These are phyloP conservation scores for Gossypium arboreum DNA, from an alignment of 345 rosid genomes.

Conservation along the genomic window DNA sequence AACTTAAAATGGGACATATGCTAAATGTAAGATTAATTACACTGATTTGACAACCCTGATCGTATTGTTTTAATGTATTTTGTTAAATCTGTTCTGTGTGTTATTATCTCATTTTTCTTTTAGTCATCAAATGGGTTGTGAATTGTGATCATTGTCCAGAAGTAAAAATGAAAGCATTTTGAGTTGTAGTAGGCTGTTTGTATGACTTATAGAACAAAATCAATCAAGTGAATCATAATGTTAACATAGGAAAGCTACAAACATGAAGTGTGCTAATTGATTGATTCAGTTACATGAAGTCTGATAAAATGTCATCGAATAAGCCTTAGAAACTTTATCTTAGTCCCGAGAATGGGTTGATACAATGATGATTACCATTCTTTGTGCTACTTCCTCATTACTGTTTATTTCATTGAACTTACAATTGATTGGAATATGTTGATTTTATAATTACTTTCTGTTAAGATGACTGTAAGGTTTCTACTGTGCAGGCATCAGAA, in stretches of 20 bases:
- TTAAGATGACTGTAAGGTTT: neutral
- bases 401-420: neutral
- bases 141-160: neutral
- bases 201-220: neutral
- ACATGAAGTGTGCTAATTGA: neutral
- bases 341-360: neutral
- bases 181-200: neutral
- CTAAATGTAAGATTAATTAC: conserved; percentile 41
- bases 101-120: neutral
- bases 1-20: conserved; percentile 33
- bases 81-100: neutral
- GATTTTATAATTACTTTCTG: neutral
- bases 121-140: neutral
- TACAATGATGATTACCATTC: neutral
- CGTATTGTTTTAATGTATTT: neutral
- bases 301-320: neutral
- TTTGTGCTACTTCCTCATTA: neutral
- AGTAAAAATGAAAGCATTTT: neutral
- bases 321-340: neutral
- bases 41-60: neutral
- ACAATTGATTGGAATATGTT: neutral
- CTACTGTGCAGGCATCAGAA: conserved; percentile 35
- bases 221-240: neutral
- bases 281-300: neutral
- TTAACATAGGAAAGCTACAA: neutral